phyloP scores from a whole-genome alignment of 2,329 filamentous ascomycete genomes.

The Alternaria atra region DNA sequence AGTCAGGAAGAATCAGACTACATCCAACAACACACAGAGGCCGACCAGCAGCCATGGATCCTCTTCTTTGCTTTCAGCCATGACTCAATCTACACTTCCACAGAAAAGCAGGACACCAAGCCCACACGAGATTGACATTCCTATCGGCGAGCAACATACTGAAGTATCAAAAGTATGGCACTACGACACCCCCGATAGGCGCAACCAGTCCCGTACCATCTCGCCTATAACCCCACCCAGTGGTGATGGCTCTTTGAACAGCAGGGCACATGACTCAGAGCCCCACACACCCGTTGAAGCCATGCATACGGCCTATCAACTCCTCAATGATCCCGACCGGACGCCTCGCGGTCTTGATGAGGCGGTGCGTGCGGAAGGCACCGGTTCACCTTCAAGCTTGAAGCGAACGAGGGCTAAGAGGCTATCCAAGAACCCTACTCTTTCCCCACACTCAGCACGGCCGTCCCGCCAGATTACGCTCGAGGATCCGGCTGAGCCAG shows the following conservation, averaged over 20 bases:
- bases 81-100: constrained; percentile 44
- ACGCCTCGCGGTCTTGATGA: constrained; percentile 51
- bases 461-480: constrained; percentile 48
- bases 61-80: constrained; percentile 57
- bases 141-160: constrained; percentile 66
- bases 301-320: constrained; percentile 20
- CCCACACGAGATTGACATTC: constrained; percentile 66
- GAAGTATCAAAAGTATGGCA: constrained; percentile 58
- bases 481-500: constrained; percentile 40
- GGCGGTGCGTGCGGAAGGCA: constrained; percentile 43
- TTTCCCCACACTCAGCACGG: constrained; percentile 39
- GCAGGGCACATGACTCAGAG: constrained; percentile 24
- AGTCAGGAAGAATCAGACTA: constrained; percentile 60
- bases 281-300: constrained; percentile 28
- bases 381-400: constrained; percentile 43
- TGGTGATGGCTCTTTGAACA: constrained; percentile 48
- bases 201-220: constrained; percentile 37
- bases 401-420: constrained; percentile 53
- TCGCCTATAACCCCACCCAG: constrained; percentile 50
- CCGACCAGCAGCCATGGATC: constrained; percentile 63
- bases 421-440: constrained; percentile 42
- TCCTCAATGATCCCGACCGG: constrained; percentile 34
- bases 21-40: constrained; percentile 55
- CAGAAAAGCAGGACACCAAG: constrained; percentile 56
- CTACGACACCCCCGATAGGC: constrained; percentile 46